These are phyloP conservation scores for Rhizopus microsporus DNA, from an alignment of 371 early-diverging fungal genomes.

Conservation along the genomic window DNA sequence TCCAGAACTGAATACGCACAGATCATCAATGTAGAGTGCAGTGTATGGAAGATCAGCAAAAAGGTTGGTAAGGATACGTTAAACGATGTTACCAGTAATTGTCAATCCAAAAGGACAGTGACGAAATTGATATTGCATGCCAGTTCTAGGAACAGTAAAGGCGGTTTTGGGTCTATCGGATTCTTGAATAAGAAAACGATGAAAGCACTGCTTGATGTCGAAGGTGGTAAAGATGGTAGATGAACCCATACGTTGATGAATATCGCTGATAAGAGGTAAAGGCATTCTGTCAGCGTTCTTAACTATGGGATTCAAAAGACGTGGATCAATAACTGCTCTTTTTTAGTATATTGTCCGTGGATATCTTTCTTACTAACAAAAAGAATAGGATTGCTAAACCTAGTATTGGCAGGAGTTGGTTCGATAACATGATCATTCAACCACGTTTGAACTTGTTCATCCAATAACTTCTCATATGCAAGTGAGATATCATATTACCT, in stretches of 20 bases:
- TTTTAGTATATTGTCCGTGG: neutral
- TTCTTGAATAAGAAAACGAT: neutral
- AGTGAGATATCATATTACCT: neutral
- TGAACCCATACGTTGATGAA: neutral
- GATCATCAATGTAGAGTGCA: conserved; percentile 11
- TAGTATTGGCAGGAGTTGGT: neutral
- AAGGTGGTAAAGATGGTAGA: neutral
- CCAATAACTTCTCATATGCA: neutral
- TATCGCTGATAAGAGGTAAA: neutral
- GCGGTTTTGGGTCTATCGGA: neutral
- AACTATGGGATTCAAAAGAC: neutral
- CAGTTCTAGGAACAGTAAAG: neutral
- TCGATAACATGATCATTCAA: conserved; percentile 9
- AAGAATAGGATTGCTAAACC: conserved; percentile 4
- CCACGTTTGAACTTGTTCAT: conserved; percentile 8
- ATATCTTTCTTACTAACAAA: conserved; percentile 5
- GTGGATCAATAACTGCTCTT: neutral
- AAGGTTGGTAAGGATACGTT: neutral
- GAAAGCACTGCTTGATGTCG: neutral
- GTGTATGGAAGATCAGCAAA: conserved; percentile 9
- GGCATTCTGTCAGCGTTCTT: neutral
- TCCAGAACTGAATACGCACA: conserved; percentile 1
- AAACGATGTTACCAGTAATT: neutral
- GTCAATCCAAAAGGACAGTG: conserved; percentile 1
- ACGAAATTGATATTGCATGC: conserved; percentile 1